These are phyloP conservation scores for Pulveroboletus ravenelii DNA, from an alignment of 768 basidiomycete genomes.

Conservation along the genomic window DNA sequence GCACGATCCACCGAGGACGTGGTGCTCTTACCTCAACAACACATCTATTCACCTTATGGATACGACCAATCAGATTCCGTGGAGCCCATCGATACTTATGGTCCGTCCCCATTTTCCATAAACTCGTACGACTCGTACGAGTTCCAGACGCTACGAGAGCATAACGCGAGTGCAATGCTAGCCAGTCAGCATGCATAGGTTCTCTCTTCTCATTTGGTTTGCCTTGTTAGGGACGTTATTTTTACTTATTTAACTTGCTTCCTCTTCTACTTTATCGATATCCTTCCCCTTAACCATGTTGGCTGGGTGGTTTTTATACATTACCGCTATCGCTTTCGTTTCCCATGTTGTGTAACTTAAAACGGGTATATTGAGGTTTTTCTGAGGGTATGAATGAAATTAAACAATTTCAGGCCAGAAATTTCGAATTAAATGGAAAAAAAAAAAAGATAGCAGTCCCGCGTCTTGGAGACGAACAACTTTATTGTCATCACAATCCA, in stretches of 20 bases:
- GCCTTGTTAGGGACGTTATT: neutral
- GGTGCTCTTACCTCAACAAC: constrained; percentile 15
- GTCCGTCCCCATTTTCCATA: constrained; percentile 11
- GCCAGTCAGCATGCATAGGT: constrained; percentile 20
- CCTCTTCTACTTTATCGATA: constrained; percentile 26
- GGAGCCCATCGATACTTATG: constrained; percentile 18
- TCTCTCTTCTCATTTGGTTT: neutral
- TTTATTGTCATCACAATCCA: neutral
- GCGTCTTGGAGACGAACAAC: too few relatives aligned
- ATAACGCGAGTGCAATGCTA: constrained; percentile 15
- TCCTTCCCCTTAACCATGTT: neutral
- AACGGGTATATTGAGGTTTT: constrained; percentile 17
- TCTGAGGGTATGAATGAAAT: constrained; percentile 17
- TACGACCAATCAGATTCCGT: constrained; percentile 18
- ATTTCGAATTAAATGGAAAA: neutral
- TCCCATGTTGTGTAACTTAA: constrained; percentile 14
- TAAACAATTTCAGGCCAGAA: constrained; percentile 6
- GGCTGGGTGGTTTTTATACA: constrained; percentile 5
- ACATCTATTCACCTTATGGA: constrained; percentile 15
- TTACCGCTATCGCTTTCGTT: constrained; percentile 9
- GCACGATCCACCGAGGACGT: constrained; percentile 7
- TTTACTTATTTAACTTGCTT: constrained; percentile 21
- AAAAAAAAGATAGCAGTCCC: too few relatives aligned
- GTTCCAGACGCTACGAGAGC: constrained; percentile 31
- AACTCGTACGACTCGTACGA: constrained; percentile 30